A percentile compares a stretch with the other conserved stretches of the same genome.
Evolutionary conservation across 345 rosid species (phyloP).

Genomic region (Fremontodendron californicum): DNA sequence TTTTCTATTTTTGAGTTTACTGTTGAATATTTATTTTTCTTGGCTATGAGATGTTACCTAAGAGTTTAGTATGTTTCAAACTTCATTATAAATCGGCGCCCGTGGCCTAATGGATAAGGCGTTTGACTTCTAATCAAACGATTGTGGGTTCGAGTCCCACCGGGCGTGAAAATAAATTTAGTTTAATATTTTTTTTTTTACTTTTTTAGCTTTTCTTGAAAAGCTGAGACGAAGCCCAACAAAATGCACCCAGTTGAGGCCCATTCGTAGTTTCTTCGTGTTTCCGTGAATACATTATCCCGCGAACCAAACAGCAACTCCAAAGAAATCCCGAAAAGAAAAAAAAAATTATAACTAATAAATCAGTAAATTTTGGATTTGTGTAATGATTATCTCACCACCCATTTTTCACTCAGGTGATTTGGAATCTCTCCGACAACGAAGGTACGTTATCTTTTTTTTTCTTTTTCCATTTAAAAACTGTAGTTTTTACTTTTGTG

Average conservation of each 20-base stretch:
- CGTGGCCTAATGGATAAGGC: conserved; percentile 95
- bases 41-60: too few relatives aligned
- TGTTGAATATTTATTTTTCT: too few relatives aligned
- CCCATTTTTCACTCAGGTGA: conserved; percentile 5
- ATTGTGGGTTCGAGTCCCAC: conserved; percentile 93
- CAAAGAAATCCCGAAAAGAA: background rate
- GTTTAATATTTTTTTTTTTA: background rate
- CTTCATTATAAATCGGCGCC: too few relatives aligned
- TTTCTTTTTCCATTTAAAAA: background rate
- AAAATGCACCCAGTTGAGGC: background rate
- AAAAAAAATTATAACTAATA: background rate
- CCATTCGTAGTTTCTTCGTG: background rate
- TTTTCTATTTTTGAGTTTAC: too few relatives aligned
- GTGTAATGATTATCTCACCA: background rate
- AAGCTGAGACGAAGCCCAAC: background rate
- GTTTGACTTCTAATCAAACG: conserved; percentile 80
- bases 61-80: too few relatives aligned
- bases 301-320: background rate
- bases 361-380: background rate
- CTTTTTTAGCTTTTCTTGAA: background rate
- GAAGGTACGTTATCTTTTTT: background rate
- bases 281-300: background rate
- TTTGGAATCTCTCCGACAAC: background rate
- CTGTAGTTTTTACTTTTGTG: background rate
- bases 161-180: too few relatives aligned